Evolutionary conservation across 352 stramenopile genomes (phyloP), one percentile per base, ranked within the genome.

Genomic region (Plasmopara halstedii): DNA sequence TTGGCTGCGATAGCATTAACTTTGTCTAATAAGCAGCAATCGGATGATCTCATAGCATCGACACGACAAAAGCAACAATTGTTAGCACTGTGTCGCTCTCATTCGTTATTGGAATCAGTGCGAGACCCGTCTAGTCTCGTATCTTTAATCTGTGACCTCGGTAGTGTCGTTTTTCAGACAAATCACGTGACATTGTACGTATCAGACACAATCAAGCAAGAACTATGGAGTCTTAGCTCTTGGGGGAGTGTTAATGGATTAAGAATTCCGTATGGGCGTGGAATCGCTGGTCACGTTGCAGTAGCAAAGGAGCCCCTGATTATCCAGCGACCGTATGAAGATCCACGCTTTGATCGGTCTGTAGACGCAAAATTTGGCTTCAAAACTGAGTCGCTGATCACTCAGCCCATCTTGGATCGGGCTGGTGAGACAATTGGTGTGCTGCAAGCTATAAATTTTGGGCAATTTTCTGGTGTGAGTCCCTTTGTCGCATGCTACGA

Each of bases 301-400:
- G 56, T 54, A 23, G 83, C 68, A 0, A 80, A 80, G 29, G 53
- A 85, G 39, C 56, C 64, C 17, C 36, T 91, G 13, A 73, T 81
- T 10, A 67, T 92, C 4, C 62, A 61, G 11, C 77, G 85, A 33
- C 77, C 78, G 1, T 90, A 92, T 56, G 67, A 90, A 32, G 79
- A 88, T 37, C 54, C 73, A 11, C 76, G 75, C 14, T 94, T 94
- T 50, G 82, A 92, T 53, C 61, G 56, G 4, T 88, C 78, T 33
- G 81, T 91, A 20, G 83, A 95, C 59, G 45, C 72, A 26, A 84
- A 83, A 56, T 84, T 85, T 36, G 78, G 80, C 25, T 95, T 89
- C 67, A 83, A 83, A 42, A 93, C 84, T 0, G 71, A 88, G 32
- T 86, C 70, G 22, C 47, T 89, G 11, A 50, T 93, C 15, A 85